Conservation (phyloP, 257 asterid species). For the Galeopsis tetrahit region DNA sequence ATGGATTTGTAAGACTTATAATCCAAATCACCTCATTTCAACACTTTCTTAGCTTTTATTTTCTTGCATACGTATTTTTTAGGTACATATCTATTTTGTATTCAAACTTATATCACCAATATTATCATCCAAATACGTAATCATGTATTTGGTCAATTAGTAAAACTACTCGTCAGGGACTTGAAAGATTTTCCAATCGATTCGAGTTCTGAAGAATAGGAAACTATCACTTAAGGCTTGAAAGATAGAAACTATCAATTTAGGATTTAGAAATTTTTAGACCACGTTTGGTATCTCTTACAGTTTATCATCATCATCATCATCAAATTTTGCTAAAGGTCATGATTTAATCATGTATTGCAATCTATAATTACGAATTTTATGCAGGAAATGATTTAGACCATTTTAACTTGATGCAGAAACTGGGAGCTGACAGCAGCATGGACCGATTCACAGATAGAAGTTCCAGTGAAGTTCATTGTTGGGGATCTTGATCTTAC, state of each 20-base stretch:
- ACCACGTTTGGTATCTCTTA: no score
- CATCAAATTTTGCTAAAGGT: neutral
- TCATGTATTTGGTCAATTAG: neutral
- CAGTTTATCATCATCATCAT: neutral
- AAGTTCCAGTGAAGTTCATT: conserved; percentile 84
- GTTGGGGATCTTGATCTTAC: conserved; percentile 81
- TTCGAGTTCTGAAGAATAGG: no score
- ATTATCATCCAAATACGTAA: neutral
- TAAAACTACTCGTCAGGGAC: no score
- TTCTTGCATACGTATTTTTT: no score
- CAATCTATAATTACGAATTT: neutral
- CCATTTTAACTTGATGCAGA: conserved; percentile 42
- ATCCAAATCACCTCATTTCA: neutral
- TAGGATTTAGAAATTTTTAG: no score
- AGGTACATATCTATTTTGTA: neutral
- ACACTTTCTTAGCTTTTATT: neutral
- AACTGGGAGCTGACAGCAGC: conserved; percentile 86
- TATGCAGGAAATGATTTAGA: neutral
- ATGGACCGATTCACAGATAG: conserved; percentile 65
- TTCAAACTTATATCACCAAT: neutral
- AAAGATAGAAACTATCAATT: no score
- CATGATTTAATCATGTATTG: neutral
- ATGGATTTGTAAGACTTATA: conserved; percentile 72
- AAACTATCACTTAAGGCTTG: no score
- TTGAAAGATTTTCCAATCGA: no score